phyloP scores from a whole-genome alignment of 1,284 basidiomycete species.

The Xanthoconium separans region DNA sequence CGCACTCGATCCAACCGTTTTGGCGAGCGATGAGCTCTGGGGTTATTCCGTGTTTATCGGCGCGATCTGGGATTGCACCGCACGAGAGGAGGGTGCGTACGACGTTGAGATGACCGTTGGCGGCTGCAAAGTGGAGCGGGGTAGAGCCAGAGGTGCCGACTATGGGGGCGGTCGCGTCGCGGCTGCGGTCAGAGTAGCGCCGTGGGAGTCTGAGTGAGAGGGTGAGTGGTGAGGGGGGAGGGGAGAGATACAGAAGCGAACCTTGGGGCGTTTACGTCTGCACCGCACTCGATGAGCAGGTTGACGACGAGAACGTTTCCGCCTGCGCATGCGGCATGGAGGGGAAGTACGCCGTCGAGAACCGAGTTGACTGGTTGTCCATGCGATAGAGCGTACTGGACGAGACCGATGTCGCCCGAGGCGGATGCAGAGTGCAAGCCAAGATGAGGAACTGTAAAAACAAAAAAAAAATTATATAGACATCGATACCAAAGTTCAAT shows the following conservation, averaged over 20 bases:
- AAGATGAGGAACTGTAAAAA: constrained; percentile 70
- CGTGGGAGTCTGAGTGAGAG: constrained; percentile 60
- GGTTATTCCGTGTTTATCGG: constrained; percentile 86
- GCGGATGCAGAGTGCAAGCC: constrained; percentile 88
- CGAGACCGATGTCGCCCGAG: constrained; percentile 84
- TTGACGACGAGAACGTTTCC: constrained; percentile 84
- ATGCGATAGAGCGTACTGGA: constrained; percentile 85
- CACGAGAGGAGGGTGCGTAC: constrained; percentile 75
- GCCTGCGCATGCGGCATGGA: constrained; percentile 88
- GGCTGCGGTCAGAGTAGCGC: constrained; percentile 73
- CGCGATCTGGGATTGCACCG: constrained; percentile 74
- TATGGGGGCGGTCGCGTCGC: constrained; percentile 62
- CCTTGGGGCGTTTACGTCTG: constrained; percentile 91
- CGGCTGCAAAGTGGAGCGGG: constrained; percentile 92
- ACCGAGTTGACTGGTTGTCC: constrained; percentile 94
- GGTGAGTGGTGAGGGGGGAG: constrained; percentile 6
- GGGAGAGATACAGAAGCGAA: constrained; percentile 29
- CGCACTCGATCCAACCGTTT: constrained; percentile 66
- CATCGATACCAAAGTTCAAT: too few relatives aligned
- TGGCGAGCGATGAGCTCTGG: constrained; percentile 72
- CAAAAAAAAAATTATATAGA: too few relatives aligned
- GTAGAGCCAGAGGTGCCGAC: constrained; percentile 85
- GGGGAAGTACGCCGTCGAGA: constrained; percentile 86
- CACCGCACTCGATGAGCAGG: constrained; percentile 85
- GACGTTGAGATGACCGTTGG: constrained; percentile 81